phyloP scores from a whole-genome alignment of 176 grass and related monocot species.

The Carex pumila region DNA sequence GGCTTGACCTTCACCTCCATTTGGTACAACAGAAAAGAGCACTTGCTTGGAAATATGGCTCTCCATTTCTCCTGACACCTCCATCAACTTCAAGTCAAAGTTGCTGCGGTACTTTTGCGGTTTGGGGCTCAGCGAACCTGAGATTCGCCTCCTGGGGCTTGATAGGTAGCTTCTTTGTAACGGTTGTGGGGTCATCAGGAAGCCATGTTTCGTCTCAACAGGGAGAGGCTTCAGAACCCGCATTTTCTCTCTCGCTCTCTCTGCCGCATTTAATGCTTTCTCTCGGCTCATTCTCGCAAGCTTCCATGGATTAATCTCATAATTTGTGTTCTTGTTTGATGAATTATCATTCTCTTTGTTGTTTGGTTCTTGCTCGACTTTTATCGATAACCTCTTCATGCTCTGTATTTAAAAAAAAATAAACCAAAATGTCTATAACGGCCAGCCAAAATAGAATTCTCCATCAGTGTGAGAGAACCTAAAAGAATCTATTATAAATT shows the following conservation, averaged over 20 bases:
- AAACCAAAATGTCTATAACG: no score
- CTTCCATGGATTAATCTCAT: conserved; percentile 81
- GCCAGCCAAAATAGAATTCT: background rate
- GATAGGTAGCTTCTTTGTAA: conserved; percentile 51
- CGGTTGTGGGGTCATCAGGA: conserved; percentile 35
- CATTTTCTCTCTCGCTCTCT: conserved; percentile 68
- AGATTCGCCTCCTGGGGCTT: conserved; percentile 67
- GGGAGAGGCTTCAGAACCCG: conserved; percentile 70
- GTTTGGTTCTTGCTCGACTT: conserved; percentile 56
- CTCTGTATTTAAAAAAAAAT: conserved; percentile 35
- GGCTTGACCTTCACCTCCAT: conserved; percentile 46
- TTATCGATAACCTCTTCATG: conserved; percentile 58
- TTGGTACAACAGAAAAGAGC: conserved; percentile 59
- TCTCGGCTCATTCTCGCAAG: conserved; percentile 88
- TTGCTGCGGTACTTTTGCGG: conserved; percentile 58
- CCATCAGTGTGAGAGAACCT: background rate
- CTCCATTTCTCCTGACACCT: conserved; percentile 81
- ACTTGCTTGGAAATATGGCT: conserved; percentile 79
- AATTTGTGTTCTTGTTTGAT: conserved; percentile 43
- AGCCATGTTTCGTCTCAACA: conserved; percentile 72
- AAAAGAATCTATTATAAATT: background rate
- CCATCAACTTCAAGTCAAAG: conserved; percentile 64
- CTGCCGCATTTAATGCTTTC: conserved; percentile 69
- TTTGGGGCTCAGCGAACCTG: conserved; percentile 57
- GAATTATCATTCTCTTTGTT: conserved; percentile 21